Base-by-base conservation (phyloP, 2,329 filamentous ascomycete species). In the Ilyonectria robusta region DNA sequence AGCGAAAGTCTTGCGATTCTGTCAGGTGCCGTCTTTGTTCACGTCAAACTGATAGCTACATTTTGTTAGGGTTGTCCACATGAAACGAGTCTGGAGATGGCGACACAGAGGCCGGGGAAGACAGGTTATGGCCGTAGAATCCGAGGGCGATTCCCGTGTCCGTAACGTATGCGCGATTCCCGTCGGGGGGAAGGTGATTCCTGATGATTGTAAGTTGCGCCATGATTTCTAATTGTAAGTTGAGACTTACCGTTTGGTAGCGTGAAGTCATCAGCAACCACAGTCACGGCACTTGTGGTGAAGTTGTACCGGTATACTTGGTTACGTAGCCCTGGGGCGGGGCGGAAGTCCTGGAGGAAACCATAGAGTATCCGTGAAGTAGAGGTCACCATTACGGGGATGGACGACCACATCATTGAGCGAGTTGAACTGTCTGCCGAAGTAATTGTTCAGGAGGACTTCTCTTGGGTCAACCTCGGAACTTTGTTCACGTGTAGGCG, bases 351-450 rank as follows among this genome's bases (percentile, higher is more conserved):
- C 72, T 91, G 89, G 47, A 87, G 81, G 66, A 83, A 87, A 3
- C 88, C 89, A 69, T 91, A 91, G 8, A 0, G 87, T 85, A 65
- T 91, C 89, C 1, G 89, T 91, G 72, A 92, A 91, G 80, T 89
- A 92, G n/a, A 91, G 79, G 31, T 88, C 84, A 19, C 84, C 83
- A 63, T 85, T 89, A 11, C 77, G 75, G 33, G 88, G 83, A 69
- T 90, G 84, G 62, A 88, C 75, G 1, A 84, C 82, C 0, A 88
- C 82, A 66, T 91, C 89, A 69, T 91, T 91, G 11, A 90, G 78
- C 0, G 88, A 90, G 75, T 85, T 89, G 78, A 91, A 91, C 46
- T 86, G 82, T 3, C 88, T 84, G 19, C 89, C 88, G 56, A 88
- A 88, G 75, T 82, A 91, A 75, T 87, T 89, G 70, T 88, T 88